Evolutionary conservation across 75 land plant species (phyloP), one percentile per base, ranked within the genome.

Genomic region (Cunninghamia lanceolata): DNA sequence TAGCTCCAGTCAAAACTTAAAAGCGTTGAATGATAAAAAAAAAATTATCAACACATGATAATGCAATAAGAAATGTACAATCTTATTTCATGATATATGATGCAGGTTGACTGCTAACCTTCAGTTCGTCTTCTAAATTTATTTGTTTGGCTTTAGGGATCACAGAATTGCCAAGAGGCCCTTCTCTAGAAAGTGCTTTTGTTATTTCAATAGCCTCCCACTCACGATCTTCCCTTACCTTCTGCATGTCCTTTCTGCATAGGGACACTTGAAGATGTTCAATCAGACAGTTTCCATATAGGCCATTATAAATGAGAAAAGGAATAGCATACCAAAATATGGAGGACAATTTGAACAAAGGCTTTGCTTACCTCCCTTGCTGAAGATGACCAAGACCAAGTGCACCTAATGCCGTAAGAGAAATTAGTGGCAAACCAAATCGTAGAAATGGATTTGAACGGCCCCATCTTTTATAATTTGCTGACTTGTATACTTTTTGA

Each of bases 391-490:
- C 94, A 76, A 96, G 93, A 32, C 94, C 98, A 40, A 95, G 14
- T 3, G 95, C 88, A 10, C 98, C 98, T 14, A 96, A 52, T 25
- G 94, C 93, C 16, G 95, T 93, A 25, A 96, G 89, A 30, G 96
- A 93, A 82, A 96, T 95, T 78, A 96, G 88, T 0, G 98, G 98
- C 80, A 96, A 85, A 45, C 98, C 98, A 82, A 89, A 96, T 86
- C 94, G 85, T 14, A 96, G 3, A 85, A 96, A 95, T 52, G 95
- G 98, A 75, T 91, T 83, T 70, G 47, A 87, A 42, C 93, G 87
- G 14, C 91, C 89, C 93, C 88, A 91, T 54, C 96, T 85, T 78
- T 89, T 91, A 84, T 93, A 92, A 4, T 47, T 42, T 16, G 92
- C 36, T 46, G 77, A 34, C 36, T 71, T 71, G 75, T 32, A 32